Base-by-base conservation (phyloP, 345 rosid species). In the Rhodomyrtus tomentosa region DNA sequence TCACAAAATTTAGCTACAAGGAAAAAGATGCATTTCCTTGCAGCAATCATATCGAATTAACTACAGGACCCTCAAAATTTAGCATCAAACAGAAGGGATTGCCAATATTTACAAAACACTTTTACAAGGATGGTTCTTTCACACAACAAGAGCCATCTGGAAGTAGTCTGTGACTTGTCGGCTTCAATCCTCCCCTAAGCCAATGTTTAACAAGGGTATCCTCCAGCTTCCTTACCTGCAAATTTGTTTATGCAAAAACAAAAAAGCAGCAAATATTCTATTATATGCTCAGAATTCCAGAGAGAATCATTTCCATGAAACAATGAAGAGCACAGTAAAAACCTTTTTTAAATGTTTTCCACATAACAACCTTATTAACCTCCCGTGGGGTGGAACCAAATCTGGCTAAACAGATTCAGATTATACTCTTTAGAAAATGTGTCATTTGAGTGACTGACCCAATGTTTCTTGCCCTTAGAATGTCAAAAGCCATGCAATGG, bases 221-320 rank as follows among this genome's bases (percentile, higher is more conserved):
- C 90, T 96, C 99, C 84, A 98, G 89, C 87, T 93, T 98, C 88
- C 99, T 93, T 80, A 95, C 99, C 99, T 95, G 96, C 85, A 83
- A 87, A 52, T 83, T 84, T 81, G 85, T 83, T 32, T 53, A 82
- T 29, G 62, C 21, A 54, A 51, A 82, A 25, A 55, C 51, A 48
- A 18, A 50, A 80, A 32, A 50, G 45, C 55, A 79, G 83, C 22
- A 83, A 25, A 83, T 62, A 84, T 6, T 6, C 82, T 72, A 40
- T 59, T n/a, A 81, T 51, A n/a, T 51, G 42, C 58, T 49, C 40
- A 49, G 68, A 79, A 81, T 81, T 27, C 42, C 5, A 68, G 25
- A 68, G 24, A 68, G 42, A 68, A 68, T 32, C 3, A 36, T 36
- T 68, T 68, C 79, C 79, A 68, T 68, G 45, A 68, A 68, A 20